Evolutionary conservation across 441 rosid genomes (phyloP).

Genomic region (Pelargonium myrrhifolium): DNA sequence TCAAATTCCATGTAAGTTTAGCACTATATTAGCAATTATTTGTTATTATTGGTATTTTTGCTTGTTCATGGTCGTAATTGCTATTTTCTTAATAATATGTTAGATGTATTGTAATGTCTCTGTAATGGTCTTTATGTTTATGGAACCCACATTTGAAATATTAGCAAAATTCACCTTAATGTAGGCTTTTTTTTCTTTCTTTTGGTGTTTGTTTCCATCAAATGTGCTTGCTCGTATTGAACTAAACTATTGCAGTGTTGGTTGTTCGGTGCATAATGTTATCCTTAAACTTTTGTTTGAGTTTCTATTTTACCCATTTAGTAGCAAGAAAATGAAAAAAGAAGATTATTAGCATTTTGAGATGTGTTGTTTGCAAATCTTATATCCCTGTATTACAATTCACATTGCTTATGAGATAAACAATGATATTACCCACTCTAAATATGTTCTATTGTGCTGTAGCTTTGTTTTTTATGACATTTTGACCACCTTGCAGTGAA

Average conservation of each 20-base stretch:
- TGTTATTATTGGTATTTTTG: background rate
- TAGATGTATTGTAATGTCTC: background rate
- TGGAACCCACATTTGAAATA: too few relatives aligned
- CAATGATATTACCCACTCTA: background rate
- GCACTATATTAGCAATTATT: constrained; percentile 7
- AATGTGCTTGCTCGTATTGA: background rate
- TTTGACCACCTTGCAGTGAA: background rate
- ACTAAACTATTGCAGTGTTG: background rate
- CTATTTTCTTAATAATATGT: background rate
- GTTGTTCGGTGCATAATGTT: constrained; percentile 1
- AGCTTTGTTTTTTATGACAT: background rate
- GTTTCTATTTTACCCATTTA: background rate
- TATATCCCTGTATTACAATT: too few relatives aligned
- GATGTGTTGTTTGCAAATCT: background rate
- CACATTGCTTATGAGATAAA: too few relatives aligned
- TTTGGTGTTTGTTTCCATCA: too few relatives aligned
- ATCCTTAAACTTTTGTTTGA: background rate
- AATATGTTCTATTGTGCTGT: background rate
- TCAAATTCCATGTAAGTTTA: constrained; percentile 93
- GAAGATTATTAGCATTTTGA: background rate
- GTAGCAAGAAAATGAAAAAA: background rate
- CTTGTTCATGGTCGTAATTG: background rate
- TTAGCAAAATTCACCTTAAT: too few relatives aligned
- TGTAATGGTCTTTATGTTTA: too few relatives aligned
- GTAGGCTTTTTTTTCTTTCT: too few relatives aligned